Evolutionary conservation across 2,329 filamentous ascomycete species (phyloP), one percentile per base, ranked within the genome.

Genomic region (Lecanoromycetidae sp.): DNA sequence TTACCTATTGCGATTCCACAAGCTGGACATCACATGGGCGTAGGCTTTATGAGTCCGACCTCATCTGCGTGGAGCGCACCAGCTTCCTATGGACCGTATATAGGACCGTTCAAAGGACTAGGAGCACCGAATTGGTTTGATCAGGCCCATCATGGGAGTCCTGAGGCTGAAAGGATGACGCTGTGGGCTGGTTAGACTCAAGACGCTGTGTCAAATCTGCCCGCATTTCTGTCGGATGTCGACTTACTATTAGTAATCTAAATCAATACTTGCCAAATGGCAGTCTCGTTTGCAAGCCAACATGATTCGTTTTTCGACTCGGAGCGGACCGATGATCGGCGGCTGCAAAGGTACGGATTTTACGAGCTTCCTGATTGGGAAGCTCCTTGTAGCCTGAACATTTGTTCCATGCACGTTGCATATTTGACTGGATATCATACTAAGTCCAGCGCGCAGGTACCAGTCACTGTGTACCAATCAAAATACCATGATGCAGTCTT

Each of bases 121-220:
- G 46, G 39, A 13, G 49, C 49, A 15, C 32, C 44, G 40, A 51
- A 51, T 27, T 51, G 49, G 49, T 51, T 51, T 30, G 49, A 51
- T 30, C 34, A 32, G 12, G 35, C 44, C 13, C 49, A 51, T 37
- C 49, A 51, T 44, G 49, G 49, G 23, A 44, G 39, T 22, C 49
- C 49, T 15, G 49, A 51, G 36, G 30, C 39, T n/a, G 49, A 51
- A 17, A 40, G 39, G 19, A 47, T 42, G 44, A 29, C 32, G 15
- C 19, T 47, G 30, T 47, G 29, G 13, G 44, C 38, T 20, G 30
- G 37, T 9, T 43, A 19, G 15, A n/a, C n/a, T n/a, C n/a, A n/a
- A n/a, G n/a, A n/a, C n/a, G n/a, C n/a, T n/a, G n/a, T n/a, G n/a
- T n/a, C n/a, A n/a, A n/a, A n/a, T n/a, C n/a, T n/a, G n/a, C n/a